phyloP scores from a whole-genome alignment of 148 eudicot species.

The Diospyros lotus region DNA sequence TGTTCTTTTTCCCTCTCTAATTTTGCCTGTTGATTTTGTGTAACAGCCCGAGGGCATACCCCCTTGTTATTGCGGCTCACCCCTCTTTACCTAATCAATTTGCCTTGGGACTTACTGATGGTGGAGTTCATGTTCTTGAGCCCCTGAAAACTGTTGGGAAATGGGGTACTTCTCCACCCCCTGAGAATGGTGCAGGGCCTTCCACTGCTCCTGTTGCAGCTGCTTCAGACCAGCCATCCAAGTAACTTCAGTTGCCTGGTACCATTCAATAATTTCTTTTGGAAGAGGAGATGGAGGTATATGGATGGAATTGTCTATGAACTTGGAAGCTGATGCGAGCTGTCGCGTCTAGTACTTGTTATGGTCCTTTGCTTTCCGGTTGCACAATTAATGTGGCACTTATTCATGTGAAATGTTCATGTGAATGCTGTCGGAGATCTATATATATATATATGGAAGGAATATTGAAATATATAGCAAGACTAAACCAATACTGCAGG shows the following conservation, averaged over 20 bases:
- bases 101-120: conserved; percentile 74
- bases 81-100: conserved; percentile 62
- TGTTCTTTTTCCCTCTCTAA: not conserved
- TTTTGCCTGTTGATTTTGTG: not conserved
- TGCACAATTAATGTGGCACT: too few species aligned
- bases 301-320: too few species aligned
- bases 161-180: conserved; percentile 53
- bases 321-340: too few species aligned
- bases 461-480: too few species aligned
- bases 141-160: conserved; percentile 63
- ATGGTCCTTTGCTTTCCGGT: too few species aligned
- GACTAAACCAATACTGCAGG: too few species aligned
- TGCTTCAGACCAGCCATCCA: conserved; percentile 41
- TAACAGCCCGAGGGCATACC: conserved; percentile 44
- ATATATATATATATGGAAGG: too few species aligned
- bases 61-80: conserved; percentile 60
- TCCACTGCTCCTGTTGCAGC: conserved; percentile 31
- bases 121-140: conserved; percentile 62
- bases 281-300: too few species aligned
- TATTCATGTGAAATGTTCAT: too few species aligned
- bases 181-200: conserved; percentile 48
- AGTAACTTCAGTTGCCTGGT: conserved; percentile 12
- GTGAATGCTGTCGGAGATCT: too few species aligned
- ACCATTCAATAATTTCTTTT: not conserved
- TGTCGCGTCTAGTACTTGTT: too few species aligned